Percentiles rank a stretch among this genome's conserved stretches.
phyloP scores from a whole-genome alignment of 257 asterid genomes.

The Salvia rosmarinus region DNA sequence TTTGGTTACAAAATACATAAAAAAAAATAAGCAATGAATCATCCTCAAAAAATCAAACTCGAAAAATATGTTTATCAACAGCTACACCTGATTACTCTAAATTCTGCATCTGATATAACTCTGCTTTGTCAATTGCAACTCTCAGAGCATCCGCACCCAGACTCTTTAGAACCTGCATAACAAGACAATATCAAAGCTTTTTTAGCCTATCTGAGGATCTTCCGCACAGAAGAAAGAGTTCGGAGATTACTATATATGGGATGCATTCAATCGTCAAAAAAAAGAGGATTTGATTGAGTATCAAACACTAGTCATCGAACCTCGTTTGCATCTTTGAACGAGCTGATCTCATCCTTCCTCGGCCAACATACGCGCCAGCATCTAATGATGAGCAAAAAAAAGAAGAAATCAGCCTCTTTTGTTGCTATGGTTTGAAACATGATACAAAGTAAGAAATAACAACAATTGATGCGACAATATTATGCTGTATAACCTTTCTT shows the following conservation, averaged over 20 bases:
- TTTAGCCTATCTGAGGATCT: background rate
- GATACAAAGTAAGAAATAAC: background rate
- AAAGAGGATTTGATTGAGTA: background rate
- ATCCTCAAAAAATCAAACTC: too few relatives aligned
- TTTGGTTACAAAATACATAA: too few relatives aligned
- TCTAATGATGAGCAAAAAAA: constrained; percentile 39
- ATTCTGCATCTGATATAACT: constrained; percentile 41
- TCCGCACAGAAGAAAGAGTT: background rate
- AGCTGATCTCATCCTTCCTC: constrained; percentile 51
- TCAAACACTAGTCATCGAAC: constrained; percentile 31
- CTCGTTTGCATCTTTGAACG: constrained; percentile 82
- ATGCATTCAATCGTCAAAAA: background rate
- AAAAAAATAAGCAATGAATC: too few relatives aligned
- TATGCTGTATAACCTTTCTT: constrained; percentile 52
- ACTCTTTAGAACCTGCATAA: constrained; percentile 44
- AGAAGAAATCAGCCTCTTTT: background rate
- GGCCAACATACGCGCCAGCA: constrained; percentile 72
- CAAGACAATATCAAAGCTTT: constrained; percentile 23
- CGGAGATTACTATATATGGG: background rate
- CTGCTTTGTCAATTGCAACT: constrained; percentile 49
- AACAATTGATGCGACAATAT: background rate
- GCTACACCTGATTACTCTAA: constrained; percentile 4
- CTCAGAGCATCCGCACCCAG: constrained; percentile 60
- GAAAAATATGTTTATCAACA: too few relatives aligned
- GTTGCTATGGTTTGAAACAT: background rate